A percentile compares a stretch with the other conserved stretches of the same genome.
phyloP scores from a whole-genome alignment of 768 basidiomycete genomes.

The Cyclocybe aegerita region DNA sequence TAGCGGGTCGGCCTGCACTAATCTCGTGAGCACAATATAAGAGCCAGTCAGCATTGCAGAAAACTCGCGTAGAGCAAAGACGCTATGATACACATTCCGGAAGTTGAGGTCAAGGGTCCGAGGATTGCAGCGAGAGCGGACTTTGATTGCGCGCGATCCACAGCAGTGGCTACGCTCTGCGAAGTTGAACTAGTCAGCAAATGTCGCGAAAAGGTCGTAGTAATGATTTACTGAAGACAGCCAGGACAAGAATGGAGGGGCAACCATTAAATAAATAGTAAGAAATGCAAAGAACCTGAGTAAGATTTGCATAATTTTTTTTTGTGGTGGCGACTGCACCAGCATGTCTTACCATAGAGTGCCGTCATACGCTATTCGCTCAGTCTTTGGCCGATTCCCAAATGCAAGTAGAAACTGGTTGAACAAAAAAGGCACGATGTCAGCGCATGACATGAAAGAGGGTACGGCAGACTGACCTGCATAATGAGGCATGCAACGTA shows the following conservation, averaged over 20 bases:
- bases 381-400: constrained; percentile 86
- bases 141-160: constrained; percentile 49
- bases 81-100: constrained; percentile 82
- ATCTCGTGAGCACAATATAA: background rate
- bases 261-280: constrained; percentile 80
- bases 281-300: constrained; percentile 83
- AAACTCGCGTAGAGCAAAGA: constrained; percentile 81
- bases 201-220: background rate
- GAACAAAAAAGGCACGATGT: too few relatives aligned
- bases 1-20: constrained; percentile 85
- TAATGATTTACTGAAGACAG: constrained; percentile 70
- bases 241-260: constrained; percentile 82
- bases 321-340: background rate
- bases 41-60: constrained; percentile 3
- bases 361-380: constrained; percentile 67
- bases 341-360: constrained; percentile 61
- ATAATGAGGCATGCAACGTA: constrained; percentile 63
- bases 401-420: constrained; percentile 59
- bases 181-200: constrained; percentile 1
- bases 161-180: constrained; percentile 51
- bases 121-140: constrained; percentile 80
- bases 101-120: constrained; percentile 86
- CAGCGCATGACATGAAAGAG: constrained; percentile 79
- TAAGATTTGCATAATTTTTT: background rate
- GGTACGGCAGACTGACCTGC: constrained; percentile 78